Evolutionary conservation across 371 early-diverging fungal species (phyloP).

Genomic region (Zancudomyces culisetae): DNA sequence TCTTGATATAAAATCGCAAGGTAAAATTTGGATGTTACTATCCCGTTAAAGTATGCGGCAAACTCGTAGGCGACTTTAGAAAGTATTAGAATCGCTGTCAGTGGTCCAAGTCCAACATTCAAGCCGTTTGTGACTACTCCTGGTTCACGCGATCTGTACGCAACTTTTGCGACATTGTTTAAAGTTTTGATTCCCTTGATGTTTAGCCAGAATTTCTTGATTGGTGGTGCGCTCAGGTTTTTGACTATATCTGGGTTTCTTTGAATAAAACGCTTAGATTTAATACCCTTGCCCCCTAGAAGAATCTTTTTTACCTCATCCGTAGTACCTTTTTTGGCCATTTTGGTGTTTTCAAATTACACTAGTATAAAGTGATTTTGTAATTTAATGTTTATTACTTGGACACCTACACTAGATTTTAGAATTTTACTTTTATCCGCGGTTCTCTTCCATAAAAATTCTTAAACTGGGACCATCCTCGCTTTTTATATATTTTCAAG

Average conservation of each 20-base stretch:
- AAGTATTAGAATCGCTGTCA: not conserved
- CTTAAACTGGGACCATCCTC: too few relatives aligned
- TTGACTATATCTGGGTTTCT: not conserved
- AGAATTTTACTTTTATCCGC: too few relatives aligned
- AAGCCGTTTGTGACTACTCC: not conserved
- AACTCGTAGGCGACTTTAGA: not conserved
- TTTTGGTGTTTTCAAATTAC: too few relatives aligned
- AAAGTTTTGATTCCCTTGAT: not conserved
- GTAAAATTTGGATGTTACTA: constrained; percentile 52
- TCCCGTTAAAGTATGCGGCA: constrained; percentile 39
- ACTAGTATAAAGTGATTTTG: too few relatives aligned
- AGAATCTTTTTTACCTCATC: too few relatives aligned
- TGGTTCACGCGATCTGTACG: not conserved
- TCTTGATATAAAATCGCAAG: constrained; percentile 40
- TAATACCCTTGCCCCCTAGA: not conserved
- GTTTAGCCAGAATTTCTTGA: not conserved
- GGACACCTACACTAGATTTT: too few relatives aligned
- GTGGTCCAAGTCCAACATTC: not conserved
- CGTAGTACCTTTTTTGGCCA: too few relatives aligned
- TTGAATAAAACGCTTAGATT: not conserved
- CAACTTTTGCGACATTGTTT: not conserved
- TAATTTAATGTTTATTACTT: too few relatives aligned
- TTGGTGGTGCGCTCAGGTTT: not conserved
- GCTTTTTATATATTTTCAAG: too few relatives aligned
- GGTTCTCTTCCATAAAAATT: too few relatives aligned